Base-by-base conservation (phyloP, 352 stramenopile species). In the Phytopythium boreale region DNA sequence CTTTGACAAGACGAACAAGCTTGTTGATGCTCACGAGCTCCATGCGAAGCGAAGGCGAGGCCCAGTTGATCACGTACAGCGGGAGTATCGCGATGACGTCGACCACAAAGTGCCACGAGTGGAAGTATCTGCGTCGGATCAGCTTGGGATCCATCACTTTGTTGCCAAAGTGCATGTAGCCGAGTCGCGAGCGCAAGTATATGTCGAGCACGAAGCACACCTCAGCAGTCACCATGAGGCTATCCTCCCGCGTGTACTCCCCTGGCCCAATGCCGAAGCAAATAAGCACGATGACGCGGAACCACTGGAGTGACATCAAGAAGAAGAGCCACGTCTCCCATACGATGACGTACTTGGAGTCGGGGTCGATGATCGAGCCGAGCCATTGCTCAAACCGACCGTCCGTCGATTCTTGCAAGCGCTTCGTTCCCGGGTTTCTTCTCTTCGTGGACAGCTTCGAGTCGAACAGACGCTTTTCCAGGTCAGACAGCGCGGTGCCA, bases 21-120 rank as follows among this genome's bases (percentile, higher is more conserved):
- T 89, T 89, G 77, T 87, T 80, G 55, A 79, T n/a, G 41, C 86
- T 84, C 12, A 82, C 63, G 9, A 81, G 31, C 24, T 89, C 80
- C 12, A 74, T 63, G 11, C 67, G 68, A 53, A 39, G 36, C 8
- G 68, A 34, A 6, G 31, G 59, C n/a, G 67, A 43, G 2, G 71
- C 22, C 74, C 76, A 88, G 53, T 84, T 87, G 44, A 81, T 59
- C 14, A 81, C 29, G 56, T 78, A 82, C 0, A 86, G 17, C 1
- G 80, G 80, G 0, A 84, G 31, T 1, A 87, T 36, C 1, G 78
- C 74, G 3, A 79, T 12, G 1, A 79, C 55, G 31, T 88, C 78
- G 2, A 87, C 19, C 0, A 70, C 26, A 55, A 88, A 88, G 19
- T 51, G 62, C 52, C 37, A 71, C 1, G 80, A 88, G 5, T 44